Evolutionary conservation across 805 yeast species (phyloP).

Genomic region (Vanderwaltozyma tropicalis): DNA sequence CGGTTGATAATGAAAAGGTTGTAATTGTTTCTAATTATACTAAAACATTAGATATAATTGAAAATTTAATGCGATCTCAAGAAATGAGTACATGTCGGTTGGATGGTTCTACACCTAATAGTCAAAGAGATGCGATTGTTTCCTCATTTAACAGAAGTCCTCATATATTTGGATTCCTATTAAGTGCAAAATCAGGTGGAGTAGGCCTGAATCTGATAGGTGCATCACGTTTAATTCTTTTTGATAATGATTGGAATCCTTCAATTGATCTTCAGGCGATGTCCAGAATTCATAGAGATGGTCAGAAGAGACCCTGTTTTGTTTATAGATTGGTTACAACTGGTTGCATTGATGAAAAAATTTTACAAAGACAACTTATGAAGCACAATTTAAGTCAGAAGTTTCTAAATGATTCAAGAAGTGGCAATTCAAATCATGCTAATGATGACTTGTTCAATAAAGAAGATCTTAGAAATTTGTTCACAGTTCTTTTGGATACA

Average conservation of each 20-base stretch:
- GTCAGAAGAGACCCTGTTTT: slow-evolving; percentile 68
- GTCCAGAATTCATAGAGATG: slow-evolving; percentile 93
- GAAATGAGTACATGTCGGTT: slow-evolving; percentile 48
- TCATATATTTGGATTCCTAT: slow-evolving; percentile 50
- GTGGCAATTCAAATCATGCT: slow-evolving; percentile 27
- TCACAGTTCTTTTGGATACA: slow-evolving; percentile 43
- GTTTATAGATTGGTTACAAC: slow-evolving; percentile 77
- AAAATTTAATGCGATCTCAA: slow-evolving; percentile 40
- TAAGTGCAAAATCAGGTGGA: slow-evolving; percentile 91
- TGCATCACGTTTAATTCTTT: slow-evolving; percentile 71
- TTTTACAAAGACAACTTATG: slow-evolving; percentile 81
- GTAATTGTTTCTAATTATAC: slow-evolving; percentile 85
- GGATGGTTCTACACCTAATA: slow-evolving; percentile 76
- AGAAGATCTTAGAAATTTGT: slow-evolving; percentile 64
- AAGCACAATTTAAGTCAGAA: slow-evolving; percentile 70
- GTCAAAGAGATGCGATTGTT: slow-evolving; percentile 55
- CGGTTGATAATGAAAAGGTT: slow-evolving; percentile 51
- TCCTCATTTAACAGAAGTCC: slow-evolving; percentile 50
- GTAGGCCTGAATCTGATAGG: slow-evolving; percentile 85
- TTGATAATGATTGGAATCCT: slow-evolving; percentile 97
- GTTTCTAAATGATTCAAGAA: slow-evolving; percentile 37
- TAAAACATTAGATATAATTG: slow-evolving; percentile 71
- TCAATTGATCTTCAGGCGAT: slow-evolving; percentile 86
- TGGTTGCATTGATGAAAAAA: slow-evolving; percentile 90
- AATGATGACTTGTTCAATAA: slow-evolving; percentile 59